Evolutionary conservation across 2,329 filamentous ascomycete species (phyloP).

Genomic region (Fusarium nodosum): DNA sequence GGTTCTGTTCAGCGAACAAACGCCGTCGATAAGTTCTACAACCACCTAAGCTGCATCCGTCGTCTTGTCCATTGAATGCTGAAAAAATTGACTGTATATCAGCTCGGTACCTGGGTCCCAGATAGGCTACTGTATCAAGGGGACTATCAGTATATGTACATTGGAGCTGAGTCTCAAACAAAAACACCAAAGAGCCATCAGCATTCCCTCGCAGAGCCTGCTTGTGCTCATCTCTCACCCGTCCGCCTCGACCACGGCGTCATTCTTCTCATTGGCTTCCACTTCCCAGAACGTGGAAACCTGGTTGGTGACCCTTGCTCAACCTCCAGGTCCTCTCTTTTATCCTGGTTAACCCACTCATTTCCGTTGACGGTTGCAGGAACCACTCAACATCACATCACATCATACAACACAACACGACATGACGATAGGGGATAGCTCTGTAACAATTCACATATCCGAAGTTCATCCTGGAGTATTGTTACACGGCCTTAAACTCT

Average conservation of each 20-base stretch:
- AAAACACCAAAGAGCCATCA: background rate
- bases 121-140: conserved; percentile 24
- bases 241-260: conserved; percentile 1
- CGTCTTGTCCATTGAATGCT: conserved; percentile 17
- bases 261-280: conserved; percentile 25
- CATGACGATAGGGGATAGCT: conserved; percentile 20
- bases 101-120: background rate
- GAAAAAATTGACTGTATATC: conserved; percentile 17
- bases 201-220: background rate
- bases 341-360: conserved; percentile 37
- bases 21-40: conserved; percentile 14
- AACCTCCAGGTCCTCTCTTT: conserved; percentile 30
- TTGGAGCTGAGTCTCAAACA: conserved; percentile 2
- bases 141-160: background rate
- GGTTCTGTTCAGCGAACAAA: conserved; percentile 16
- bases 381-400: conserved; percentile 9
- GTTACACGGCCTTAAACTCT: conserved; percentile 11
- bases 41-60: conserved; percentile 44
- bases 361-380: conserved; percentile 39
- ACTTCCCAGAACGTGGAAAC: conserved; percentile 15
- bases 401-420: background rate
- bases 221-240: conserved; percentile 8
- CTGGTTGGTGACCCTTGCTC: conserved; percentile 27
- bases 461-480: background rate
- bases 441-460: conserved; percentile 1